Evolutionary conservation across 768 basidiomycete genomes (phyloP).

Genomic region (Hortiboletus campestris): DNA sequence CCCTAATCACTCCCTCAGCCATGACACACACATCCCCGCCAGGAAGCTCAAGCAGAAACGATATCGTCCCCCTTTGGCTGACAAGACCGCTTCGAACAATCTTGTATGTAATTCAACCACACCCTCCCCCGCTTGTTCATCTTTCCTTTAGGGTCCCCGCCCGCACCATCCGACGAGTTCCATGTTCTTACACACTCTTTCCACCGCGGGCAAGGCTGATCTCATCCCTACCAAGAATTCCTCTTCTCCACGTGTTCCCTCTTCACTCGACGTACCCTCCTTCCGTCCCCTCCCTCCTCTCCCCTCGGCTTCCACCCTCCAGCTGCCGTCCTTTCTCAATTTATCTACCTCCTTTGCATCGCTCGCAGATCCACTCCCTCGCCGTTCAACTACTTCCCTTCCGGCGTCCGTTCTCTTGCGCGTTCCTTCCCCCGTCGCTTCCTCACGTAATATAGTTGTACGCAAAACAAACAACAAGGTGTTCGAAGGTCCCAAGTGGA

Average conservation of each 20-base stretch:
- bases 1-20: conserved; percentile 18
- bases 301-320: conserved; percentile 38
- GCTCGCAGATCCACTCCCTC: conserved; percentile 5
- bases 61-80: conserved; percentile 30
- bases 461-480: conserved; percentile 22
- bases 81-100: conserved; percentile 31
- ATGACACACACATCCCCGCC: conserved; percentile 20
- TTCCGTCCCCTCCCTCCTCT: conserved; percentile 35
- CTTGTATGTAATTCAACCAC: conserved; percentile 27
- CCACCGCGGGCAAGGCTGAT: conserved; percentile 3
- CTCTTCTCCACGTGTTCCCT: conserved; percentile 16
- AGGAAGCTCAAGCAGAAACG: conserved; percentile 23
- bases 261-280: background rate
- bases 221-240: conserved; percentile 4
- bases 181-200: conserved; percentile 15
- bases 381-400: conserved; percentile 8
- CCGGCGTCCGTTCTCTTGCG: conserved; percentile 19
- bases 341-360: conserved; percentile 23
- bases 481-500: conserved; percentile 31
- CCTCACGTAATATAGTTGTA: conserved; percentile 9
- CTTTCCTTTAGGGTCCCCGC: conserved; percentile 9
- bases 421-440: conserved; percentile 15
- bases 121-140: conserved; percentile 11
- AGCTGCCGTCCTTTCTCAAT: conserved; percentile 39
- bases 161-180: conserved; percentile 13